Base-by-base conservation (phyloP, 805 yeast species). In the Scheffersomyces stipitis region DNA sequence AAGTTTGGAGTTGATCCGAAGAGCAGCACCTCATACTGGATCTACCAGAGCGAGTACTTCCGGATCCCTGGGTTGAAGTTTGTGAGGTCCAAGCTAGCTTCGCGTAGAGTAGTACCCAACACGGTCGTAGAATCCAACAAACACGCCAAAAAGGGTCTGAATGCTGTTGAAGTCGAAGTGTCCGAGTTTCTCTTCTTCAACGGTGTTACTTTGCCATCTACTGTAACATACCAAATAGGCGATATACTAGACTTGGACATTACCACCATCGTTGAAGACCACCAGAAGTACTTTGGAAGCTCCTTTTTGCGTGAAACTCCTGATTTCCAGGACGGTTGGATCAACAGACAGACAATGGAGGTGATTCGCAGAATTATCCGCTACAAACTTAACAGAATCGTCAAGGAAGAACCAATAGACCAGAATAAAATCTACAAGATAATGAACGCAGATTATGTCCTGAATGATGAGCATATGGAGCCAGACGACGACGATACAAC, bases 1-100 rank as follows among this genome's bases (percentile, higher is more conserved):
- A 75, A 68, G 46, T 79, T 81, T 47, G 97, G 96, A 1, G 70
- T 81, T 27, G 86, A 91, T 60, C 97, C 98, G 0, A 65, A 76
- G 28, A 49, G 60, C 2, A 79, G 83, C 31, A 50, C 62, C 1
- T 55, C 66, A 9, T 81, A 70, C 48, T 81, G 86, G 41, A 60
- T 59, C 23, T 88, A 79, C 55, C 99, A 93, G 62, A 83, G 90
- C 15, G 97, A 90, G 60, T 82, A 86, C 37, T 93, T 90, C 63
- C 75, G 89, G 26, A 66, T 78, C 4, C 58, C 66, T 3, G 68
- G 68, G 6, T 40, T 59, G 16, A 46, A 57, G 7, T 44, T 50
- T 31, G 20, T 30, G 5, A 22, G 24, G 24, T 43, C 38, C 7
- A 42, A 28, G 8, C 33, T 31, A 3, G 15, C 23, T 6, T 31